A percentile compares a stretch with the other conserved stretches of the same genome.
Evolutionary conservation across 768 basidiomycete species (phyloP).

Genomic region (Galerina marginata): DNA sequence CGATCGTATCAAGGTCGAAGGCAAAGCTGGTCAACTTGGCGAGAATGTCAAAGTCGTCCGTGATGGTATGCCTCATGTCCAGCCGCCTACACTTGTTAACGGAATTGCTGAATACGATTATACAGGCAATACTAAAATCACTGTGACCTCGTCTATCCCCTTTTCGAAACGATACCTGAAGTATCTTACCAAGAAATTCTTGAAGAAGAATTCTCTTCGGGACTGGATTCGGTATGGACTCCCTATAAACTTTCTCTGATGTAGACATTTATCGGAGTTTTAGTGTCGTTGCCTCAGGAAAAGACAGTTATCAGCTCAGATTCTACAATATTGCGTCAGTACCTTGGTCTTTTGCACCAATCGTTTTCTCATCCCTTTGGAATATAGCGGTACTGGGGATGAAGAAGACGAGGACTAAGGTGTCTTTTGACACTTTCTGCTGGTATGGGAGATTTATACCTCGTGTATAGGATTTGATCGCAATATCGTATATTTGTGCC

Average conservation of each 20-base stretch:
- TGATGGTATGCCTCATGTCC: slow-evolving; percentile 64
- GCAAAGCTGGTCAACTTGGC: slow-evolving; percentile 90
- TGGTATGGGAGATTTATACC: no score
- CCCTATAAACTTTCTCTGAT: background rate
- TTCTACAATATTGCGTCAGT: slow-evolving; percentile 94
- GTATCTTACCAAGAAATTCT: slow-evolving; percentile 98
- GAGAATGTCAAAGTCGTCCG: slow-evolving; percentile 87
- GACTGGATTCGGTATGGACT: slow-evolving; percentile 89
- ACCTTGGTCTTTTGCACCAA: background rate
- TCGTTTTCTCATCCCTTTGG: slow-evolving; percentile 14
- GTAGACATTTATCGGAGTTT: slow-evolving; percentile 11
- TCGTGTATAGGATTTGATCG: no score
- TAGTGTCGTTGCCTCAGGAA: slow-evolving; percentile 90
- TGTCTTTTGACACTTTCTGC: background rate
- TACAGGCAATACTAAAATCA: slow-evolving; percentile 80
- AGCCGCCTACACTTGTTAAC: background rate
- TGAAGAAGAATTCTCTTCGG: slow-evolving; percentile 95
- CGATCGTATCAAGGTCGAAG: slow-evolving; percentile 93
- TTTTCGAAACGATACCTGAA: slow-evolving; percentile 98
- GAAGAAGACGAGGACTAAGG: slow-evolving; percentile 41
- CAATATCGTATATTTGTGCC: no score
- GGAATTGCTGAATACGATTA: background rate
- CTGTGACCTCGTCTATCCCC: slow-evolving; percentile 83
- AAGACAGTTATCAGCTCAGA: slow-evolving; percentile 92
- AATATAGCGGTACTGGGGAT: slow-evolving; percentile 36